Conservation (phyloP, 2,329 filamentous ascomycete species). For the Curvularia verruculosa region DNA sequence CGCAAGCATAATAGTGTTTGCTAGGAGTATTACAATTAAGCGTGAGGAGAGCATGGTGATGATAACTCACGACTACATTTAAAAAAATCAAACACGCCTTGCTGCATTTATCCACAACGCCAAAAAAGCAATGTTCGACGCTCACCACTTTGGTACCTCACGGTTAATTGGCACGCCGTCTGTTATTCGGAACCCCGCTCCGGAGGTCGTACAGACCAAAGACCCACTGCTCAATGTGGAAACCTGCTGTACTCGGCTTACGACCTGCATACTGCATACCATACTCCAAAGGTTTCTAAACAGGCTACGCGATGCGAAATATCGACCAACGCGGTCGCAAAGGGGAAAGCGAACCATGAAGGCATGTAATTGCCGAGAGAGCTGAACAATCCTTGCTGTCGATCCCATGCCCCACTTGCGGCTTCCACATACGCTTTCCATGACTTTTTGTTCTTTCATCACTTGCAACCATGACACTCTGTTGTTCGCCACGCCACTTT, state of each 20-base stretch:
- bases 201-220: background rate
- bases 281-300: background rate
- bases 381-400: conserved; percentile 22
- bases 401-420: conserved; percentile 33
- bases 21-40: background rate
- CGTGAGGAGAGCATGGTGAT: background rate
- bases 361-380: conserved; percentile 3
- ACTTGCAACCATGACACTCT: conserved; percentile 39
- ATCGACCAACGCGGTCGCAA: too few relatives aligned
- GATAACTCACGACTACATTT: background rate
- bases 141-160: background rate
- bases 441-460: conserved; percentile 29
- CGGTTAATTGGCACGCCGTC: background rate
- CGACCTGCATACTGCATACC: background rate
- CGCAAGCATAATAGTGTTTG: background rate
- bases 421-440: conserved; percentile 27
- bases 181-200: conserved; percentile 10
- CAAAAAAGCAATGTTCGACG: background rate
- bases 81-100: too few relatives aligned
- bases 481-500: conserved; percentile 19
- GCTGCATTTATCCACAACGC: background rate
- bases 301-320: background rate
- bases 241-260: background rate
- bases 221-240: background rate
- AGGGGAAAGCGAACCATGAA: background rate